Base-by-base conservation (phyloP, 371 early-diverging fungal species). In the Rhizopus stolonifer region DNA sequence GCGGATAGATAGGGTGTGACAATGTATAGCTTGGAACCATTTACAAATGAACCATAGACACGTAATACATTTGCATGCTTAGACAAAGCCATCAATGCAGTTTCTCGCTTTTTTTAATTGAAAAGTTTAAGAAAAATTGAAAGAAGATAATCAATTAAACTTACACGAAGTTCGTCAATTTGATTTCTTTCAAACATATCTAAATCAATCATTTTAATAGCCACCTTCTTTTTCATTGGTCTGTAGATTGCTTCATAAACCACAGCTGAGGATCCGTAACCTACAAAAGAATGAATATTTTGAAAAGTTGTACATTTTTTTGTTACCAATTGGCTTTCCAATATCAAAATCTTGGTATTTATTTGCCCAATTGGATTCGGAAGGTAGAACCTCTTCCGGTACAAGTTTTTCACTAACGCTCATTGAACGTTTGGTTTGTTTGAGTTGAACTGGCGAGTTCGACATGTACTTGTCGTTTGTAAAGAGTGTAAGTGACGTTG, bases 171-270 rank as follows among this genome's bases (percentile, higher is more conserved):
- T 66, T 93, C 93, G 60, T 93, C 94, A 42, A 94, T 94, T 67
- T 95, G 95, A 67, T 92, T 90, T 15, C 94, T 80, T 61, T 93
- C 94, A 81, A 95, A 95, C 84, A 85, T 80, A 65, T 95, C 95
- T 61, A 95, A 64, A 64, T 95, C 94, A 60, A 95, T 92, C 65
- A 91, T 83, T 62, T 95, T 95, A 34, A 93, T 77, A 22, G 91
- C 91, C 7, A 95, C 90, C 31, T 76, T 67, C 62, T 80, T 81
- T 44, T 83, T 80, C 21, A 77, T 38, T 9, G 92, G 92, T 50
- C 81, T 86, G 64, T 90, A 93, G 47, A 77, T 72, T 11, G 93
- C 92, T 48, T 77, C 74, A 72, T 90, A 91, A 0, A 93, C 95
- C 19, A 88, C 78, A 0, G 94, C 95, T 1, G 94, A 93, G 0